These are phyloP conservation scores for Coleophoma eucalyptorum DNA, from an alignment of 2,329 filamentous ascomycete species.

Conservation along the genomic window DNA sequence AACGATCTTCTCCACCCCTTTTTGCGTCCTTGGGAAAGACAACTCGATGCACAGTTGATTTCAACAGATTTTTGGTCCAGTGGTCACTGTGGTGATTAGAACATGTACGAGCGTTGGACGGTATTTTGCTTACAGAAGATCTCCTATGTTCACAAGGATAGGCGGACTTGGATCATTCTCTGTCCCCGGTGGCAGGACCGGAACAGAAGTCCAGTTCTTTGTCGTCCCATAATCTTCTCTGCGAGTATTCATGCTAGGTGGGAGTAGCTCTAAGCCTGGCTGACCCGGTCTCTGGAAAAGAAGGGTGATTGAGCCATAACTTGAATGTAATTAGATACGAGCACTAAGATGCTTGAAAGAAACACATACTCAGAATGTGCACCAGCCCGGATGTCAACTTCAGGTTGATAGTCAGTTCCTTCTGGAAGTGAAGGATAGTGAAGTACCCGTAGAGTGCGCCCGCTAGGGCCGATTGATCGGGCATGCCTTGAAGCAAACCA, in stretches of 20 bases:
- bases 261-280: conserved; percentile 80
- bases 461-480: conserved; percentile 41
- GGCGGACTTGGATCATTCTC: conserved; percentile 60
- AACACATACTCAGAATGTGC: conserved; percentile 74
- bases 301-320: conserved; percentile 61
- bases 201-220: conserved; percentile 57
- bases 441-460: conserved; percentile 56
- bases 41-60: conserved; percentile 86
- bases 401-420: conserved; percentile 38
- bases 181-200: conserved; percentile 59
- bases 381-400: conserved; percentile 74
- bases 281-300: conserved; percentile 85
- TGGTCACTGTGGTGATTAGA: conserved; percentile 45
- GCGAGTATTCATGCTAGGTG: conserved; percentile 38
- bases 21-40: conserved; percentile 59
- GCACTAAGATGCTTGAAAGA: neutral
- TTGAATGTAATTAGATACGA: neutral
- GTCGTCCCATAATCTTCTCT: conserved; percentile 29
- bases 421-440: conserved; percentile 58
- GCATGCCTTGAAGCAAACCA: conserved; percentile 60
- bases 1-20: conserved; percentile 47
- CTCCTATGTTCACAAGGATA: conserved; percentile 69
- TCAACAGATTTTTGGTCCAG: conserved; percentile 86
- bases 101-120: neutral
- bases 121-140: conserved; percentile 42